These are phyloP conservation scores for Candida pini DNA, from an alignment of 805 yeast species.

Conservation along the genomic window DNA sequence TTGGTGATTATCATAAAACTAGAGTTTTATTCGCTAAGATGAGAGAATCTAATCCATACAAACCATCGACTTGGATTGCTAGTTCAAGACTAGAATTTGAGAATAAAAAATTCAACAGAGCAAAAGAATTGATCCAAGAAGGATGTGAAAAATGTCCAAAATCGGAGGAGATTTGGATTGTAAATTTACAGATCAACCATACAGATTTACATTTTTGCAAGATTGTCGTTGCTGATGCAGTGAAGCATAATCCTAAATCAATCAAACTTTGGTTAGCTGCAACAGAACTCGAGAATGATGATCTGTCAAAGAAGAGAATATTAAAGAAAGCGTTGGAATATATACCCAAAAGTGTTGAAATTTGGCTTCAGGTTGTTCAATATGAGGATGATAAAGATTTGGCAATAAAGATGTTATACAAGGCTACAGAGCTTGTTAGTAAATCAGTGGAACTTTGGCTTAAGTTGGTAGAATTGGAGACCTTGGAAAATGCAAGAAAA, in stretches of 20 bases:
- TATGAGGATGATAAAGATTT: slow-evolving; percentile 50
- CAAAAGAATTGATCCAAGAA: slow-evolving; percentile 57
- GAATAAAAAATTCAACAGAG: slow-evolving; percentile 48
- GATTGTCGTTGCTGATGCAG: slow-evolving; percentile 59
- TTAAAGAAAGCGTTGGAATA: slow-evolving; percentile 67
- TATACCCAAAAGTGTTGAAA: slow-evolving; percentile 45
- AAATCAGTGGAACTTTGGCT: slow-evolving; percentile 62
- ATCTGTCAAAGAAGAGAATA: slow-evolving; percentile 45
- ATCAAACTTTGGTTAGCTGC: slow-evolving; percentile 72
- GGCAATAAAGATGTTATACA: slow-evolving; percentile 46
- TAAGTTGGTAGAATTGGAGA: slow-evolving; percentile 41
- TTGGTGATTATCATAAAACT: slow-evolving; percentile 56
- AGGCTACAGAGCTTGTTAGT: slow-evolving; percentile 70
- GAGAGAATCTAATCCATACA: slow-evolving; percentile 65
- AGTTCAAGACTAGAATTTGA: slow-evolving; percentile 74
- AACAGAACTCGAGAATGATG: slow-evolving; percentile 55
- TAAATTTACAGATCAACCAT: slow-evolving; percentile 58
- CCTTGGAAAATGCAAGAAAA: slow-evolving; percentile 43
- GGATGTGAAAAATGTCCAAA: slow-evolving; percentile 69
- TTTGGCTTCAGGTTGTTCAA: slow-evolving; percentile 69
- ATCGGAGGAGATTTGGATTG: slow-evolving; percentile 78
- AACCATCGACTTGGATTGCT: slow-evolving; percentile 80
- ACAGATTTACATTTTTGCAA: slow-evolving; percentile 42
- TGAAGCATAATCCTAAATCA: slow-evolving; percentile 50
- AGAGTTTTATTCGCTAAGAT: slow-evolving; percentile 60